These are phyloP conservation scores for Vanderwaltozyma tropicalis DNA, from an alignment of 805 yeast species.

Conservation along the genomic window DNA sequence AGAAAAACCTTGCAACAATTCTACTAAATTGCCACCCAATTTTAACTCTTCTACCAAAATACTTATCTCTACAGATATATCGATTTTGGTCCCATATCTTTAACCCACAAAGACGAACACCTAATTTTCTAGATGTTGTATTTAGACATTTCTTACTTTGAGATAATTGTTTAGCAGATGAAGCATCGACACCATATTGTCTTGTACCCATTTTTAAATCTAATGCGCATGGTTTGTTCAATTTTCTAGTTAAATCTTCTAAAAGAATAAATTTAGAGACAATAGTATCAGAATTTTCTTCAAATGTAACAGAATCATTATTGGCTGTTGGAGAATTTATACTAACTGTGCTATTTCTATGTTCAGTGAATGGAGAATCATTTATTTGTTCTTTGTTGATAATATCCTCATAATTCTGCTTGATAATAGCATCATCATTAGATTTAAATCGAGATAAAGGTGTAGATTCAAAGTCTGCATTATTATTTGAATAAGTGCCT, in stretches of 20 bases:
- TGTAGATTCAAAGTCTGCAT: too few relatives aligned
- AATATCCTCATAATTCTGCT: background rate
- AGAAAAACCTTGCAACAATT: conserved; percentile 63
- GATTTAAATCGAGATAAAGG: too few relatives aligned
- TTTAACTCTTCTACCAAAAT: conserved; percentile 72
- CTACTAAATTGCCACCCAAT: conserved; percentile 71
- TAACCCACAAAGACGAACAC: conserved; percentile 92
- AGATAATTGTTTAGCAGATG: conserved; percentile 54
- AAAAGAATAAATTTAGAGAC: conserved; percentile 60
- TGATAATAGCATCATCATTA: conserved; percentile 1
- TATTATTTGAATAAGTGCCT: too few relatives aligned
- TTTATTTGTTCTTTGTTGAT: too few relatives aligned
- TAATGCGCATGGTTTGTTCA: conserved; percentile 78
- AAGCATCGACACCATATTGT: conserved; percentile 94
- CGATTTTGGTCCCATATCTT: conserved; percentile 59
- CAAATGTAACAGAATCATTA: conserved; percentile 17
- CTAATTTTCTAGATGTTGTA: conserved; percentile 74
- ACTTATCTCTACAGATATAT: conserved; percentile 73
- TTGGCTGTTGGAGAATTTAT: background rate
- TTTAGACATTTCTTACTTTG: conserved; percentile 71
- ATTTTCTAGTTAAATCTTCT: conserved; percentile 81
- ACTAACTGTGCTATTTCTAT: background rate
- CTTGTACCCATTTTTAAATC: conserved; percentile 98
- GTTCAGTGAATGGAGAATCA: too few relatives aligned
- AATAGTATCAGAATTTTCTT: conserved; percentile 22